Conservation (phyloP, 768 basidiomycete genomes). For the Tylopilus rubrobrunneus region DNA sequence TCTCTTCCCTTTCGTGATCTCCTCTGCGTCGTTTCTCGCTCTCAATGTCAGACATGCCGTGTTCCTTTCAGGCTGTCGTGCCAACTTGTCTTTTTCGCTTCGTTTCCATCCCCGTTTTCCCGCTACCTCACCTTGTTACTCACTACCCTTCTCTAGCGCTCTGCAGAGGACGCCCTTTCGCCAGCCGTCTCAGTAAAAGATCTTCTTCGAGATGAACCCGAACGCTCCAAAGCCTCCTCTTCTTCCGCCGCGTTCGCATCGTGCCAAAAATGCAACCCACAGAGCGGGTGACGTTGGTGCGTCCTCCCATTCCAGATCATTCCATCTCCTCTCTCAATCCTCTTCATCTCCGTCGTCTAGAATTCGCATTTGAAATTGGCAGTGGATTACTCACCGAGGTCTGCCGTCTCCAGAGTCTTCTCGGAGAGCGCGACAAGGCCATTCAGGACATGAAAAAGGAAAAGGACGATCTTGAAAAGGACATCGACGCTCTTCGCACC, state of each 20-base stretch:
- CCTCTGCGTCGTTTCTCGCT: background rate
- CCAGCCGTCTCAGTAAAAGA: slow-evolving; percentile 46
- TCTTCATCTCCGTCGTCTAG: slow-evolving; percentile 41
- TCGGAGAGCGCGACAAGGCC: slow-evolving; percentile 89
- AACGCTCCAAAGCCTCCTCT: slow-evolving; percentile 57
- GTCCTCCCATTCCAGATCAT: slow-evolving; percentile 30
- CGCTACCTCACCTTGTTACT: slow-evolving; percentile 1
- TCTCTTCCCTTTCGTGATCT: background rate
- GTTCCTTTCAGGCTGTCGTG: background rate
- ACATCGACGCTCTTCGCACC: slow-evolving; percentile 66
- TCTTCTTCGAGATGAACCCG: slow-evolving; percentile 57
- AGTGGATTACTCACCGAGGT: slow-evolving; percentile 90
- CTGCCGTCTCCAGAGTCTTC: slow-evolving; percentile 81
- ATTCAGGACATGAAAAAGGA: slow-evolving; percentile 90
- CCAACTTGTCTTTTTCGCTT: background rate
- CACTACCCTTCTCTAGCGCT: slow-evolving; percentile 31
- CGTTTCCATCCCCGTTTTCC: too few relatives aligned
- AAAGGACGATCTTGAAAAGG: slow-evolving; percentile 82
- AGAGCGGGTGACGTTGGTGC: slow-evolving; percentile 84
- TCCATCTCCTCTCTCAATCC: background rate
- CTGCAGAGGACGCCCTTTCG: slow-evolving; percentile 46
- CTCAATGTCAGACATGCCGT: background rate
- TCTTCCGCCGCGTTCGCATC: slow-evolving; percentile 78
- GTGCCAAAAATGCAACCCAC: slow-evolving; percentile 90
- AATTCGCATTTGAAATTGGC: slow-evolving; percentile 98